Conservation (phyloP, 2,329 filamentous ascomycete genomes). For the Fusarium penzigii region DNA sequence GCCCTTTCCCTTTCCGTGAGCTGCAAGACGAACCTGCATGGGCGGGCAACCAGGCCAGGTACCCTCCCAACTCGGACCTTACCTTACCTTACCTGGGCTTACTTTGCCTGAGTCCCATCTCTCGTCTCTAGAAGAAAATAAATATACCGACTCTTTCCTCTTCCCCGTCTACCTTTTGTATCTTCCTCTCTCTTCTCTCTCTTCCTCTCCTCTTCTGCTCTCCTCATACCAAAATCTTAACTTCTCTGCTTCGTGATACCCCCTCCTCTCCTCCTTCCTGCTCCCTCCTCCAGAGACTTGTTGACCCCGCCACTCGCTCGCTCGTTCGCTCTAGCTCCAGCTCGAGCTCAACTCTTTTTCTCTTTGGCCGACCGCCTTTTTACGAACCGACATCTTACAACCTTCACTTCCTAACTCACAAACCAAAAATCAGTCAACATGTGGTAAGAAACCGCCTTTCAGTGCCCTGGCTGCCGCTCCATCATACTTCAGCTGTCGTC, state of each 20-base stretch:
- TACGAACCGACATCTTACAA: constrained; percentile 13
- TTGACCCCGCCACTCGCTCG: constrained; percentile 5
- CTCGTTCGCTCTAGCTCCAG: constrained; percentile 18
- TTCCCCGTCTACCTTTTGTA: constrained; percentile 14
- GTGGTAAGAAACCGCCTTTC: constrained; percentile 28
- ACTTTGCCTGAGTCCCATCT: constrained; percentile 2
- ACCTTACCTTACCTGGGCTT: neutral
- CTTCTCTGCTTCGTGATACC: constrained; percentile 33
- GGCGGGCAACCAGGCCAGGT: too few species aligned
- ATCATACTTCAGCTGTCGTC: neutral
- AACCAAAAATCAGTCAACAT: constrained; percentile 26
- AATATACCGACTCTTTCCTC: constrained; percentile 27
- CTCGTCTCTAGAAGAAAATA: constrained; percentile 19
- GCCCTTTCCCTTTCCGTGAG: too few species aligned
- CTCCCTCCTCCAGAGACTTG: constrained; percentile 5
- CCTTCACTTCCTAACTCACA: constrained; percentile 14
- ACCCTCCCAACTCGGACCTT: neutral
- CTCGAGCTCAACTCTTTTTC: constrained; percentile 9
- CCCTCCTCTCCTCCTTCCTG: constrained; percentile 21
- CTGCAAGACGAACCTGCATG: too few species aligned
- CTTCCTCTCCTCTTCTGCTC: constrained; percentile 22
- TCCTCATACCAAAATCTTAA: constrained; percentile 1
- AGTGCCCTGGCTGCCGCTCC: constrained; percentile 19
- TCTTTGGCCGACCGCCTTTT: constrained; percentile 16
- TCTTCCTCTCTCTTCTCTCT: constrained; percentile 25